Evolutionary conservation across 371 early-diverging fungal genomes (phyloP).

Genomic region (Saksenaea vasiformis): DNA sequence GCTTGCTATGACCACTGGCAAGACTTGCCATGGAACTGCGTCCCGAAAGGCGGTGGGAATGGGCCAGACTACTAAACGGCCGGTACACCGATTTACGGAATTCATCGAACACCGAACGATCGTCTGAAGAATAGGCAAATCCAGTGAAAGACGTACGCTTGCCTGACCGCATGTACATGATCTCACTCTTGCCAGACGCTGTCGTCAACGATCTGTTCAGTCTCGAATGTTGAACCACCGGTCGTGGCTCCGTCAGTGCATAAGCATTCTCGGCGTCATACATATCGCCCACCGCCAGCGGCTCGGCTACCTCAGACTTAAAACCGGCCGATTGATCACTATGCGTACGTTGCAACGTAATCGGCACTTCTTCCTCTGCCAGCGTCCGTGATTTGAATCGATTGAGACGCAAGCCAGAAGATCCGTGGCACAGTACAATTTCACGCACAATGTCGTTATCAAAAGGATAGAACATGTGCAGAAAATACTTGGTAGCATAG

Average conservation of each 20-base stretch:
- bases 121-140: conserved; percentile 53
- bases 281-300: conserved; percentile 4
- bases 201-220: conserved; percentile 24
- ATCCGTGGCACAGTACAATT: conserved; percentile 33
- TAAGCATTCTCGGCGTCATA: conserved; percentile 19
- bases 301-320: conserved; percentile 4
- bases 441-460: conserved; percentile 71
- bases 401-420: background rate
- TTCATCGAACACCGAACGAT: conserved; percentile 44
- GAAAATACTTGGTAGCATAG: conserved; percentile 47
- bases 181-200: conserved; percentile 36
- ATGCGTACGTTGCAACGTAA: conserved; percentile 31
- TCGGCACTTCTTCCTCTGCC: conserved; percentile 36
- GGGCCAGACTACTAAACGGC: background rate
- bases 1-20: conserved; percentile 2
- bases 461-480: conserved; percentile 54
- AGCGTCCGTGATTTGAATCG: conserved; percentile 6
- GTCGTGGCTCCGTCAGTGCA: conserved; percentile 13
- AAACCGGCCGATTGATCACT: conserved; percentile 22
- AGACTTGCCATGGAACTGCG: conserved; percentile 18
- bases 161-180: conserved; percentile 52
- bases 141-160: conserved; percentile 49
- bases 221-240: conserved; percentile 8
- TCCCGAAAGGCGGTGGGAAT: conserved; percentile 9
- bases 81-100: conserved; percentile 48